Base-by-base conservation (phyloP, 2,329 filamentous ascomycete species). In the Cordyceps javanica region DNA sequence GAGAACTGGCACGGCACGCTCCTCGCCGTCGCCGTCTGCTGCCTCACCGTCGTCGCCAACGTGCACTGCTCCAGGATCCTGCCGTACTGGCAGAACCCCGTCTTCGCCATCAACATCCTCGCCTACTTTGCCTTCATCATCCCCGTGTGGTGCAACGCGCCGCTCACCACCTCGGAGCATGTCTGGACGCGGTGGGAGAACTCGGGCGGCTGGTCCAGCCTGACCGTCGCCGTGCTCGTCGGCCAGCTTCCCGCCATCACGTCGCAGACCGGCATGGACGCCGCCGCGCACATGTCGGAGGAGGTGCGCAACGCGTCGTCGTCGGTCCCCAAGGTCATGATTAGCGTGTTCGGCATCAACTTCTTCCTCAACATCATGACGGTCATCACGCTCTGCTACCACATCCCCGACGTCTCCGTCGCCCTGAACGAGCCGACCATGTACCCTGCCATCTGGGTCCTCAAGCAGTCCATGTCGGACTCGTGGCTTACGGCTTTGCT, bases 131-230 rank as follows among this genome's bases (percentile, higher is more conserved):
- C 48, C 13, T 50, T 61, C 30, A 14, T 61, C 26, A 42, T 60
- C 26, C 61, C 60, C 16, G 26, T 62, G 13, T 62, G 61, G 61
- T 55, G 55, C 52, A 61, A 62, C 34, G 61, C 48, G 14, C 61
- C 61, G 2, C 38, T 0, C 7, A 54, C 56, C 3, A 52, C 55
- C 16, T 62, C 61, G 10, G 53, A 32, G 19, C 32, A 54, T 30
- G 61, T 62, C 9, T 62, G 61, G 59, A 57, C 57, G 21, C 41
- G 36, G 21, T 61, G 60, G 36, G 57, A 60, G 2, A 62, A 60
- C 32, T 39, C 54, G 3, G 60, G 61, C 16, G 60, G 58, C 16
- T 62, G 61, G 61, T 30, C 59, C 19, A 58, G 57, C 26, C 32
- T 60, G 46, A 39, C 46, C 1, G 34, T 61, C 10, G 57, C 61